These are phyloP conservation scores for Penicillium argentinense DNA, from an alignment of 495 filamentous ascomycete species.

Conservation along the genomic window DNA sequence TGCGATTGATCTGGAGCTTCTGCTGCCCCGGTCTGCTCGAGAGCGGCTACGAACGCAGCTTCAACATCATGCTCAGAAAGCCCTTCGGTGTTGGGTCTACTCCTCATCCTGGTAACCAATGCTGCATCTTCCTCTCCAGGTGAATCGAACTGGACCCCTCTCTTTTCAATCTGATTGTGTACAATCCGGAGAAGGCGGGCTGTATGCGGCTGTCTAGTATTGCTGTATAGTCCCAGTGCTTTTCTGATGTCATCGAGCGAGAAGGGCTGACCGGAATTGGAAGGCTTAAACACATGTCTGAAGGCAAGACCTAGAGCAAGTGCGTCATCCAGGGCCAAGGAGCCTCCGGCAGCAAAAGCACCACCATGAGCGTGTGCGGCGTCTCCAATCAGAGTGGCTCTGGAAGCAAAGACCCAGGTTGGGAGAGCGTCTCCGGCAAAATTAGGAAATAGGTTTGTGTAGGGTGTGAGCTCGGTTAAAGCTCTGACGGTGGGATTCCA, in stretches of 20 bases:
- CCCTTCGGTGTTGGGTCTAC: constrained; percentile 39
- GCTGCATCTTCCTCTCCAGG: constrained; percentile 39
- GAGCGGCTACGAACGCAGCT: constrained; percentile 28
- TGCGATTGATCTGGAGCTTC: neutral
- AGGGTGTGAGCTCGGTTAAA: constrained; percentile 41
- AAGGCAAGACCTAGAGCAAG: constrained; percentile 31
- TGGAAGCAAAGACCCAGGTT: constrained; percentile 42
- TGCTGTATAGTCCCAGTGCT: constrained; percentile 40
- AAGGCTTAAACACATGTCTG: constrained; percentile 14
- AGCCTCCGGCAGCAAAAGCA: constrained; percentile 50
- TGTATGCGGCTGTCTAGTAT: constrained; percentile 43
- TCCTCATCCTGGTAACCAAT: constrained; percentile 36
- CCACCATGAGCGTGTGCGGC: constrained; percentile 53
- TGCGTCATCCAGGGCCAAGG: constrained; percentile 51
- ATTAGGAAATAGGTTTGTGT: constrained; percentile 46
- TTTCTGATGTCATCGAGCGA: constrained; percentile 20
- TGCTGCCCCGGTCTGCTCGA: neutral
- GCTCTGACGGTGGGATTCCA: constrained; percentile 46
- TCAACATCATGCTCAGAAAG: constrained; percentile 50
- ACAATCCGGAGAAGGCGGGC: constrained; percentile 39
- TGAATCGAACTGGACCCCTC: constrained; percentile 6
- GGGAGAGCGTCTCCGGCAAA: constrained; percentile 36
- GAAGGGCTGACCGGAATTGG: constrained; percentile 2
- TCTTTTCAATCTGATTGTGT: constrained; percentile 34
- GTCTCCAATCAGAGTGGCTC: constrained; percentile 45